Base-by-base conservation (phyloP, 768 basidiomycete species). In the Lepiota brunneoincarnata region DNA sequence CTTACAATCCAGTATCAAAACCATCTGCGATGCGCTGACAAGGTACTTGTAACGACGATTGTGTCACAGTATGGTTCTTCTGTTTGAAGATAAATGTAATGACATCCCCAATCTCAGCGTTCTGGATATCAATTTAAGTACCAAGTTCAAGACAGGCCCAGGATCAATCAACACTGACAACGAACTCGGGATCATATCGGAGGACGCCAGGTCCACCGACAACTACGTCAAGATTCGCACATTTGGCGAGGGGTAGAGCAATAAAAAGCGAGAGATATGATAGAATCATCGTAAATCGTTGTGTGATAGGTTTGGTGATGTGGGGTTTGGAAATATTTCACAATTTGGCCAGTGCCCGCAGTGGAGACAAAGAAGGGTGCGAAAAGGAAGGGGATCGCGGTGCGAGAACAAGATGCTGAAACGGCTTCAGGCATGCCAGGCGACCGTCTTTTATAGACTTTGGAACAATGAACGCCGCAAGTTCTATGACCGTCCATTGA, bases 1-100 rank as follows among this genome's bases (percentile, higher is more conserved):
- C 76, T 65, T 56, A 84, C 83, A 82, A 84, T 57, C 77, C 79
- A 39, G 81, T 74, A 62, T 85, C 81, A 59, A 86, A 83, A 11
- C 82, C 84, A 51, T 63, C 69, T 0, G 62, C 48, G 9, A 67
- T 45, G 5, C 67, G 67, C 0, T 62, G 42, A 58, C 84, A 86
- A 3, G 84, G 84, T 10, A 59, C 65, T 0, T 63, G 67, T n/a
- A 85, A 71, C 1, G 78, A 68, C 4, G 81, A 83, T 56, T 83
- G 83, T 1, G 82, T 83, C 17, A 72, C 80, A 5, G 81, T 83
- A 51, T 80, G 83, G 62, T 84, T 85, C 61, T 80, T 77, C 65
- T 79, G 77, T 59, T 72, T 58, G 71, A 85, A 84, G 21, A 60
- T 70, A 61, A 85, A 85, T 37, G 63, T 46, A 24, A 84, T 68